Conservation (phyloP, 2,329 filamentous ascomycete genomes). For the Fusarium longipes region DNA sequence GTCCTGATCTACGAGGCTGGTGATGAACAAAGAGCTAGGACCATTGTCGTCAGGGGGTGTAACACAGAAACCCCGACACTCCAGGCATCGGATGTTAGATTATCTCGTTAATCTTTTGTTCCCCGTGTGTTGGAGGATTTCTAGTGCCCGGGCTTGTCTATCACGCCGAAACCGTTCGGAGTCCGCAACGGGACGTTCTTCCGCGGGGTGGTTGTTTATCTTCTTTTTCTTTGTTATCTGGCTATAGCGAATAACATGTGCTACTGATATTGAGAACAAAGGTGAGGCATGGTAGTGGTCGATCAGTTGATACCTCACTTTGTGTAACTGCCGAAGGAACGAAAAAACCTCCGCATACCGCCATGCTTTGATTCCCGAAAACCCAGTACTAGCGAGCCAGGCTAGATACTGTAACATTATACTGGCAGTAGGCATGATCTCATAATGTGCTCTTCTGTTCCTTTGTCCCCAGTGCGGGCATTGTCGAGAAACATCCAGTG, state of each 20-base stretch:
- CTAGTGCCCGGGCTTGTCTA: conserved; percentile 38
- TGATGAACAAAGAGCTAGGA: conserved; percentile 11
- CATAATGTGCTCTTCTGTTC: conserved; percentile 5
- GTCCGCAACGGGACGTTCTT: conserved; percentile 29
- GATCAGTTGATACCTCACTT: conserved; percentile 18
- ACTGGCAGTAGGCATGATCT: conserved; percentile 21
- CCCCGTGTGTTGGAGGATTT: conserved; percentile 13
- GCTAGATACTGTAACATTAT: conserved; percentile 7
- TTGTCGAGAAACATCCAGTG: background rate
- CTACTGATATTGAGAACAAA: conserved; percentile 1
- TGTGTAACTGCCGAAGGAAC: conserved; percentile 29
- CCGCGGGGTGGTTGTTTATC: background rate
- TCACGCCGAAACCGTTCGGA: conserved; percentile 45
- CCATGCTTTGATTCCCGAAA: conserved; percentile 25
- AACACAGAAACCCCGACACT: background rate
- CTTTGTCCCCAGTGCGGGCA: background rate
- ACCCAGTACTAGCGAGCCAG: conserved; percentile 18
- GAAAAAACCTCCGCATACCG: conserved; percentile 24
- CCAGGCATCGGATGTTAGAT: background rate
- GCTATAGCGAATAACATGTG: background rate
- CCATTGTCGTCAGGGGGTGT: background rate
- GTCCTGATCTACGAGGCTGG: conserved; percentile 14
- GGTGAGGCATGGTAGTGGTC: conserved; percentile 10
- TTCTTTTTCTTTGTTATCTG: background rate
- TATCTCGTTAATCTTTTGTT: background rate